phyloP scores from a whole-genome alignment of 1,139 yeast species.

The Magnusiomyces clavatus region DNA sequence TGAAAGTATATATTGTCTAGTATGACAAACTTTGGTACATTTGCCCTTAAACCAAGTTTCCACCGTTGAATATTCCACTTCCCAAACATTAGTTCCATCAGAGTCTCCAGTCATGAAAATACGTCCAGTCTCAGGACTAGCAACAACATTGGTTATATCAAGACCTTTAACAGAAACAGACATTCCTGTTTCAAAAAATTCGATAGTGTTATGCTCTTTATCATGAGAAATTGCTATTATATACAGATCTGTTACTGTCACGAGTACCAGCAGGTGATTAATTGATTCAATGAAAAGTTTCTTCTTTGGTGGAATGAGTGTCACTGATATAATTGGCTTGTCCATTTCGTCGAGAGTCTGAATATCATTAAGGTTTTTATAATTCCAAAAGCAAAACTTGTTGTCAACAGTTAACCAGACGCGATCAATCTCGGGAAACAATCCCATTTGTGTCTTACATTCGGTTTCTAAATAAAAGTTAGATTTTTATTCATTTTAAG shows the following conservation, averaged over 20 bases:
- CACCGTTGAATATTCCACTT: constrained; percentile 72
- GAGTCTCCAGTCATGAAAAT: constrained; percentile 74
- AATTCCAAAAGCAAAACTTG: constrained; percentile 79
- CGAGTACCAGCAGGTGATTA: constrained; percentile 60
- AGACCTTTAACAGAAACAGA: constrained; percentile 74
- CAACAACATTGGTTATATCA: constrained; percentile 55
- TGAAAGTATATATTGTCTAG: constrained; percentile 20
- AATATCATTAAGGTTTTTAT: constrained; percentile 56
- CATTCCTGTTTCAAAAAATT: constrained; percentile 76
- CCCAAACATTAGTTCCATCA: constrained; percentile 81
- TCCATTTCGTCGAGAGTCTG: constrained; percentile 76
- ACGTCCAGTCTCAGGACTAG: constrained; percentile 61
- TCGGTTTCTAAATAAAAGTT: constrained; percentile 40
- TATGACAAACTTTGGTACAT: constrained; percentile 67
- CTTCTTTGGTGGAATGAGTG: constrained; percentile 68
- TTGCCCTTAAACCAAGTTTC: constrained; percentile 84
- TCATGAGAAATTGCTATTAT: constrained; percentile 65
- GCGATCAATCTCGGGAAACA: constrained; percentile 72
- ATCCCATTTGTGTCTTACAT: constrained; percentile 68
- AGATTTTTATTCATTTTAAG: not conserved
- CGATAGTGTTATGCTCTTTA: constrained; percentile 40
- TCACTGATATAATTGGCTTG: constrained; percentile 70
- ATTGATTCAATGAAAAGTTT: constrained; percentile 76
- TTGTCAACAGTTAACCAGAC: constrained; percentile 87
- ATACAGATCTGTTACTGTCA: constrained; percentile 75